Evolutionary conservation across 345 rosid genomes (phyloP), one percentile per base, ranked within the genome.

Genomic region (Salix suchowensis): DNA sequence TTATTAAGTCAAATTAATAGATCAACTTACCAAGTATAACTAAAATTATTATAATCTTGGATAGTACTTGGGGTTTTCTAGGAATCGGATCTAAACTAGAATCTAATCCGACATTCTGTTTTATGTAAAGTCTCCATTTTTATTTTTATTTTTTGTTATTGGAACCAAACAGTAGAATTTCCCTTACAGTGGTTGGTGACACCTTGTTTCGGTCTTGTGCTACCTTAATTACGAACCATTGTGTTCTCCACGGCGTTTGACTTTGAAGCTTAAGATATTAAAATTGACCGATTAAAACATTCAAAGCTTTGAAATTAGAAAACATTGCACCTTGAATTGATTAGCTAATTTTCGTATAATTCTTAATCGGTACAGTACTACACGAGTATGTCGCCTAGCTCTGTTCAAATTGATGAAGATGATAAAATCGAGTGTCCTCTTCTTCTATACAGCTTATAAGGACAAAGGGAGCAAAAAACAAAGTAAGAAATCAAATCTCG

Each of bases 381-480:
- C 23, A 55, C 24, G 62, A n/a, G 28, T 7, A 55, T 55, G 24
- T 10, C 36, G 3, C 34, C 40, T 6, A 24, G 50, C 28, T 12
- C 64, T 58, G 64, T 48, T 21, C 7, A 67, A 36, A 40, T 16
- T 4, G 15, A 21, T 6, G 15, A 21, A n/a, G 50, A 23, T 8
- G 61, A 26, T 61, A 71, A 70, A 70, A 46, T 14, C 18, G 65
- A 77, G 26, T 4, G 24, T 69, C 40, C 72, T 74, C 69, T 15
- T 42, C 71, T 7, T 26, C 78, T 71, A 52, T 68, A 74, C 82
- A 79, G 2, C 42, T 62, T 42, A 14, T 18, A 30, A 69, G 74
- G 55, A 61, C 76, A 80, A 66, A 54, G 46, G 68, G 52, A 40
- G 70, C 5, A 60, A 34, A 1, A 21, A 11, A 54, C 8, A 11